Evolutionary conservation across 441 rosid species (phyloP).

Genomic region (Manihot esculenta): DNA sequence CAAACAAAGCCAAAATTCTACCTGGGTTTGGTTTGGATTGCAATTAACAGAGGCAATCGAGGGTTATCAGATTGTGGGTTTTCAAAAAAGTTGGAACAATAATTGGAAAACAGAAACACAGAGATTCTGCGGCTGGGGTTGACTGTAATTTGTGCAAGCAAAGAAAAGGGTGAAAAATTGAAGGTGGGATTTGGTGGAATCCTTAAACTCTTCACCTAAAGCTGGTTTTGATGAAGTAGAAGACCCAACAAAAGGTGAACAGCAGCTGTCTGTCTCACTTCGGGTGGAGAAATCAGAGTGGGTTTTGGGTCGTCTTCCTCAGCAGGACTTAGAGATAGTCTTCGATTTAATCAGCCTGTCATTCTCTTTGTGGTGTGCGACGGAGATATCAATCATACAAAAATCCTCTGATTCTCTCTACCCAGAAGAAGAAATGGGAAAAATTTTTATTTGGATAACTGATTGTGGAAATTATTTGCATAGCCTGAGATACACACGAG

Average conservation of each 20-base stretch:
- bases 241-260: conserved; percentile 24
- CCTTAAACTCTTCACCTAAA: conserved; percentile 12
- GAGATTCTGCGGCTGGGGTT: conserved; percentile 20
- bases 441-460: no score
- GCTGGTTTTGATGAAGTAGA: conserved; percentile 21
- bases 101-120: background rate
- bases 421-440: no score
- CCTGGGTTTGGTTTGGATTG: conserved; percentile 19
- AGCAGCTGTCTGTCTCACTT: conserved; percentile 18
- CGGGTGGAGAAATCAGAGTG: conserved; percentile 17
- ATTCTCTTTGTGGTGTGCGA: background rate
- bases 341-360: no score
- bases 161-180: background rate
- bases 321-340: background rate
- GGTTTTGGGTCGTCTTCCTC: conserved; percentile 15
- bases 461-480: no score
- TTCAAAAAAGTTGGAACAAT: background rate
- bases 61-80: background rate
- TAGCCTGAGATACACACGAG: background rate
- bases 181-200: conserved; percentile 11
- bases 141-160: conserved; percentile 19
- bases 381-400: no score
- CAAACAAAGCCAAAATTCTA: conserved; percentile 4
- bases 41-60: background rate
- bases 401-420: background rate